These are phyloP conservation scores for Astragalus membranaceus DNA, from an alignment of 306 rosid species.

Conservation along the genomic window DNA sequence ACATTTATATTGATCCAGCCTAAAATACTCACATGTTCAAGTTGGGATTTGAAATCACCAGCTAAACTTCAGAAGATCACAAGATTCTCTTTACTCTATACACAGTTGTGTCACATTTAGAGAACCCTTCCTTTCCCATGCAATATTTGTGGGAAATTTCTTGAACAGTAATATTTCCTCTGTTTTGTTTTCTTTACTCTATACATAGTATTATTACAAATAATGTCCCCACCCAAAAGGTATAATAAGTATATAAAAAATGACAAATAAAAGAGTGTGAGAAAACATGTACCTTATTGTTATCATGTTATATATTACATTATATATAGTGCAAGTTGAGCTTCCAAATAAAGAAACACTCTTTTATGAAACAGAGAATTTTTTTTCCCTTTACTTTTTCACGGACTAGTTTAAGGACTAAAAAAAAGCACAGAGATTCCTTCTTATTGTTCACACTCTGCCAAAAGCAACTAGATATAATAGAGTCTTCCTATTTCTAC, in stretches of 20 bases:
- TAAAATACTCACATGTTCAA: conserved; percentile 14
- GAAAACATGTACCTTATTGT: not conserved
- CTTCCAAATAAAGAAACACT: conserved; percentile 17
- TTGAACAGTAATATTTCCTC: not conserved
- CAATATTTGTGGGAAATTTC: conserved; percentile 5
- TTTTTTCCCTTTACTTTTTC: conserved; percentile 19
- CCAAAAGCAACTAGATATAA: conserved; percentile 14
- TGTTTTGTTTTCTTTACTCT: not conserved
- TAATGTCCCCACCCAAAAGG: not conserved
- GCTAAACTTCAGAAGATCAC: conserved; percentile 27
- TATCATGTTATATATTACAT: not conserved
- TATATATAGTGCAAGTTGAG: conserved; percentile 13
- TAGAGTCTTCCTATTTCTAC: conserved; percentile 18
- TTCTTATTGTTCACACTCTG: conserved; percentile 1
- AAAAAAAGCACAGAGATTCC: conserved; percentile 16
- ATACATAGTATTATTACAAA: too few relatives aligned
- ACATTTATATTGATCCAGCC: conserved; percentile 8
- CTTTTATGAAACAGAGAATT: not conserved
- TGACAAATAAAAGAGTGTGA: not conserved
- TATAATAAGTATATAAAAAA: not conserved
- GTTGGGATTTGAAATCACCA: conserved; percentile 22
- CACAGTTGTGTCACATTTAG: conserved; percentile 7
- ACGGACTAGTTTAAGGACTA: conserved; percentile 37
- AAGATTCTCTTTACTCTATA: not conserved
- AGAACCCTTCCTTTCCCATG: conserved; percentile 23